Evolutionary conservation across 148 eudicot genomes (phyloP).

Genomic region (Rhododendron vialii): DNA sequence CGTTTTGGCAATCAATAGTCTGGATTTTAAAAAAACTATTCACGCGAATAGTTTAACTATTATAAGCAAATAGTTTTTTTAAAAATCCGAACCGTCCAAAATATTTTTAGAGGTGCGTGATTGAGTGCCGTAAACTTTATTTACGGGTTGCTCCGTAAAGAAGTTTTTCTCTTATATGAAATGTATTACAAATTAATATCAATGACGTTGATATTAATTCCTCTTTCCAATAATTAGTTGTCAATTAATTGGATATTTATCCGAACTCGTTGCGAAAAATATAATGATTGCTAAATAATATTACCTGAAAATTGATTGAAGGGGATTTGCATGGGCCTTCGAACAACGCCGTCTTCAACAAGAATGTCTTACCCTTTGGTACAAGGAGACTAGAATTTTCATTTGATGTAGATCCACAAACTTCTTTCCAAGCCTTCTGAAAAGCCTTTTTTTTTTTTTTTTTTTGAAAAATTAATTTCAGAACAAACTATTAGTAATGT

Average conservation of each 20-base stretch:
- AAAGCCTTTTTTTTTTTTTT: constrained; percentile 3
- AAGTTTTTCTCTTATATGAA: too few species aligned
- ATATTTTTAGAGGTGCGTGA: too few species aligned
- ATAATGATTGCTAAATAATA: background rate
- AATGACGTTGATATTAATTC: too few species aligned
- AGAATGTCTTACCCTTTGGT: background rate
- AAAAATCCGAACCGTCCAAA: too few species aligned
- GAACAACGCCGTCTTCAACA: background rate
- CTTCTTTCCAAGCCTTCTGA: background rate
- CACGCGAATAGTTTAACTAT: too few species aligned
- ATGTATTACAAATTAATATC: background rate
- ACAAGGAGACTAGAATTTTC: background rate
- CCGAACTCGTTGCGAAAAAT: background rate
- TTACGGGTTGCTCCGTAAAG: too few species aligned
- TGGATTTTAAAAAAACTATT: too few species aligned
- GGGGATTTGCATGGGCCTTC: background rate
- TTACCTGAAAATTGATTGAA: background rate
- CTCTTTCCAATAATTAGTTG: too few species aligned
- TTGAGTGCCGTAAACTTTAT: too few species aligned
- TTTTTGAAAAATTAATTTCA: background rate
- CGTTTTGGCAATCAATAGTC: too few species aligned
- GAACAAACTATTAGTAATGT: background rate
- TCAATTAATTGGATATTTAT: background rate
- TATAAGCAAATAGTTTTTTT: too few species aligned
- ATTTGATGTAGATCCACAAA: background rate